Conservation (phyloP, 495 filamentous ascomycete species). For the Articulospora tetracladia region DNA sequence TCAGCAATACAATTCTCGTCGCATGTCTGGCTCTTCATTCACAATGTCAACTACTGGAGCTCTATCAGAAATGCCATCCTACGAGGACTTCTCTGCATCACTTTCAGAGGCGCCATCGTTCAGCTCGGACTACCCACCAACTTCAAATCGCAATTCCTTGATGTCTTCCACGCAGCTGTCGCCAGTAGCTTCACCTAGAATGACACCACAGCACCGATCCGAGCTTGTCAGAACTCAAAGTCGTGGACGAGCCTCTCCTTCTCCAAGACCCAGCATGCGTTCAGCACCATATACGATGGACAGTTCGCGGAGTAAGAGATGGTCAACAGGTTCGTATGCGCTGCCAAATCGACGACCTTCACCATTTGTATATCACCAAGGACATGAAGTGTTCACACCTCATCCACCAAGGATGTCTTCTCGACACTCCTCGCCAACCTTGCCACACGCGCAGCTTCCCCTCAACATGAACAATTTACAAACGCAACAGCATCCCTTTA, state of each 20-base stretch:
- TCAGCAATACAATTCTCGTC: conserved; percentile 37
- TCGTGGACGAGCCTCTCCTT: conserved; percentile 60
- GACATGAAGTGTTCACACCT: conserved; percentile 44
- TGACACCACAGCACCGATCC: conserved; percentile 51
- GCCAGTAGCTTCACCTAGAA: conserved; percentile 55
- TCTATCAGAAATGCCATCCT: conserved; percentile 54
- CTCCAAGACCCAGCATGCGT: conserved; percentile 58
- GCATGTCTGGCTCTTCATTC: conserved; percentile 57
- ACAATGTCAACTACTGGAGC: conserved; percentile 53
- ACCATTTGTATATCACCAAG: conserved; percentile 48
- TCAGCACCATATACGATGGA: conserved; percentile 62
- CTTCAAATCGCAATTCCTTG: conserved; percentile 52
- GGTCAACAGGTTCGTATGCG: conserved; percentile 65
- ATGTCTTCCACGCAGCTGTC: conserved; percentile 57
- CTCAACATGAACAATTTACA: conserved; percentile 50
- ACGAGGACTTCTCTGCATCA: conserved; percentile 55
- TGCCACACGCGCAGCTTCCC: conserved; percentile 46
- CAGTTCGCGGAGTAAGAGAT: conserved; percentile 58
- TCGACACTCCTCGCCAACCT: conserved; percentile 52
- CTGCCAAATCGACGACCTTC: conserved; percentile 44
- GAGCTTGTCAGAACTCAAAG: conserved; percentile 55
- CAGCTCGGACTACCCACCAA: conserved; percentile 52
- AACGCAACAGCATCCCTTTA: conserved; percentile 47
- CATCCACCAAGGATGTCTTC: conserved; percentile 37
- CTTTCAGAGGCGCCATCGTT: conserved; percentile 53